These are phyloP conservation scores for Euryodendron excelsum DNA, from an alignment of 148 eudicot species.

Conservation along the genomic window DNA sequence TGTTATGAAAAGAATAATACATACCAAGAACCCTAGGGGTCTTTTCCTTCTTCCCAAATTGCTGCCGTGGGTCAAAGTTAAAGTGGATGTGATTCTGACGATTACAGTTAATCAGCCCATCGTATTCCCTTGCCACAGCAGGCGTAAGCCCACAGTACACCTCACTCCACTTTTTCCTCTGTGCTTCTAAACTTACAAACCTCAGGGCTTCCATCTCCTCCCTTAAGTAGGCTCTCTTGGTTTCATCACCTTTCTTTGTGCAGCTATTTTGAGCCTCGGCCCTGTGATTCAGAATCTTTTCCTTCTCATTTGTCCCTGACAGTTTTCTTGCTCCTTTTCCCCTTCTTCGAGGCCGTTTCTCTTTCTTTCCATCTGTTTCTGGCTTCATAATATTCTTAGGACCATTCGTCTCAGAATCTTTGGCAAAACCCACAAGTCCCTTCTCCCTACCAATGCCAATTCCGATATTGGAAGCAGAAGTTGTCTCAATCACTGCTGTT, in stretches of 20 bases:
- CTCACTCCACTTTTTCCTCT: slow-evolving; percentile 49
- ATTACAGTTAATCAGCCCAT: slow-evolving; percentile 37
- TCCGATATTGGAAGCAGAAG: slow-evolving; percentile 5
- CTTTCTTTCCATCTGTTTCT: slow-evolving; percentile 14
- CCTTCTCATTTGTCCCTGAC: slow-evolving; percentile 1
- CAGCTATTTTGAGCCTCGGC: slow-evolving; percentile 9
- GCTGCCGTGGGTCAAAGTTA: slow-evolving; percentile 34
- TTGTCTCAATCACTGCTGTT: slow-evolving; percentile 28
- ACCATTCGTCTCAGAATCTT: background rate
- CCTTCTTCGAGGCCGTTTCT: slow-evolving; percentile 25
- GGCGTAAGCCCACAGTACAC: slow-evolving; percentile 37
- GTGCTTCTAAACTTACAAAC: slow-evolving; percentile 36
- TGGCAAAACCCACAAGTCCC: background rate
- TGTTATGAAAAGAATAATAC: background rate
- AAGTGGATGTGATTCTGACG: slow-evolving; percentile 29
- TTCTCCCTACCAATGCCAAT: slow-evolving; percentile 14
- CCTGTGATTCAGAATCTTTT: background rate
- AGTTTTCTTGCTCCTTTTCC: slow-evolving; percentile 22
- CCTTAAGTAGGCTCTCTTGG: slow-evolving; percentile 35
- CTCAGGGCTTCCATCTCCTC: slow-evolving; percentile 43
- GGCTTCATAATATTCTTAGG: background rate
- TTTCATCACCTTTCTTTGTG: slow-evolving; percentile 14
- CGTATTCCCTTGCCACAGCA: slow-evolving; percentile 46
- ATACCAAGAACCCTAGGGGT: slow-evolving; percentile 31
- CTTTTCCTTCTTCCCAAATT: slow-evolving; percentile 26